A percentile compares a stretch with the other conserved stretches of the same genome.
Conservation (phyloP, 768 basidiomycete species). For the Boletus sp. region DNA sequence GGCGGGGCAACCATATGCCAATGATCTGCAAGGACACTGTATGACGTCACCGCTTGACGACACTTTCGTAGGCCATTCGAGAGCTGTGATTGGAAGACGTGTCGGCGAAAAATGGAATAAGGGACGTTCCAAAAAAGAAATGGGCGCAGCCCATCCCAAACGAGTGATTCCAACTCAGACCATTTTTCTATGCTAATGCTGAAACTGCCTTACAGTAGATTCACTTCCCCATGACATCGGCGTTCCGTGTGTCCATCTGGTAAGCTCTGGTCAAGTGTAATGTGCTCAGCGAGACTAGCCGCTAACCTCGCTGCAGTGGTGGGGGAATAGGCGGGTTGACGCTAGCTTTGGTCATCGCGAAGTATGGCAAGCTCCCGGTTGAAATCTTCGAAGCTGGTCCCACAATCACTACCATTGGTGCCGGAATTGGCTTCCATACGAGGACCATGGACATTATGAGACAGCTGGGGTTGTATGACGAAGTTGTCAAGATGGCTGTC, state of each 20-base stretch:
- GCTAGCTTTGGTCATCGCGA: slow-evolving; percentile 31
- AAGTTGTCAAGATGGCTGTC: slow-evolving; percentile 18
- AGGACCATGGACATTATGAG: slow-evolving; percentile 44
- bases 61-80: no score
- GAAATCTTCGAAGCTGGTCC: slow-evolving; percentile 43
- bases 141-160: no score
- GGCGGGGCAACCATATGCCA: not conserved
- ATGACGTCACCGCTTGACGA: no score
- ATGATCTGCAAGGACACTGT: not conserved
- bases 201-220: not conserved
- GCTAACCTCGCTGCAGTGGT: slow-evolving; percentile 25
- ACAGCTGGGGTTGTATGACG: slow-evolving; percentile 39
- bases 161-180: no score
- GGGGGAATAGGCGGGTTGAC: slow-evolving; percentile 40
- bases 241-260: slow-evolving; percentile 21
- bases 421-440: slow-evolving; percentile 47
- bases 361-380: slow-evolving; percentile 29
- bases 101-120: no score
- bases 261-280: not conserved
- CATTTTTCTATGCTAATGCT: no score
- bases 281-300: not conserved
- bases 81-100: no score
- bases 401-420: slow-evolving; percentile 41
- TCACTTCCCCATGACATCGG: slow-evolving; percentile 3
- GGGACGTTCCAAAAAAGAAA: no score